phyloP scores from a whole-genome alignment of 2,329 filamentous ascomycete genomes.

The Colletotrichum eleusines region DNA sequence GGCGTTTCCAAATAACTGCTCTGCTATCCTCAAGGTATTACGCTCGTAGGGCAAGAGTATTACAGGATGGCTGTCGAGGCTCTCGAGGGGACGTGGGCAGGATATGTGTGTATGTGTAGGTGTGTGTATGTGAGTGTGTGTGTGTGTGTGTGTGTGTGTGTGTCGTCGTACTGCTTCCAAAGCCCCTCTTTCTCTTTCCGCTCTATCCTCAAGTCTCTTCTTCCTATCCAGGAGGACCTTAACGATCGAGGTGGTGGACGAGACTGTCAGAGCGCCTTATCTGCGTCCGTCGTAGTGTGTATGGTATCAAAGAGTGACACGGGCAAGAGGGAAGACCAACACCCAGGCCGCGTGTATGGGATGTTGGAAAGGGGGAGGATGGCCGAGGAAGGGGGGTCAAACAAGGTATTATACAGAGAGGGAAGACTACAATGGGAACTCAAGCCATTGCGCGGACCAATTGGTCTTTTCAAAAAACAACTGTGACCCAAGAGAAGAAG shows the following conservation, averaged over 20 bases:
- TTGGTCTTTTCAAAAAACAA: slow-evolving; percentile 48
- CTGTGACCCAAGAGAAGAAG: slow-evolving; percentile 48
- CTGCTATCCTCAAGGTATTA: slow-evolving; percentile 33
- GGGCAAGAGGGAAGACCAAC: slow-evolving; percentile 39
- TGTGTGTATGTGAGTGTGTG: background rate
- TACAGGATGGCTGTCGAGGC: slow-evolving; percentile 25
- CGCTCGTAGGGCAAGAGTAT: slow-evolving; percentile 31
- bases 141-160: background rate
- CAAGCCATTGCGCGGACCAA: slow-evolving; percentile 55
- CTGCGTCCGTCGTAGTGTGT: slow-evolving; percentile 27
- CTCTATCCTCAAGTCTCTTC: slow-evolving; percentile 37
- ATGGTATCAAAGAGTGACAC: slow-evolving; percentile 41
- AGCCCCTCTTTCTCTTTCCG: slow-evolving; percentile 20
- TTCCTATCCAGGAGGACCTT: slow-evolving; percentile 38
- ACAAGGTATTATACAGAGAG: slow-evolving; percentile 47
- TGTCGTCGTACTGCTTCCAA: slow-evolving; percentile 28
- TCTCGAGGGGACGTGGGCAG: background rate
- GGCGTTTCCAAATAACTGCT: slow-evolving; percentile 10
- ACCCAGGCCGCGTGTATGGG: slow-evolving; percentile 41
- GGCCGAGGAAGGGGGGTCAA: slow-evolving; percentile 44
- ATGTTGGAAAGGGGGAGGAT: slow-evolving; percentile 43
- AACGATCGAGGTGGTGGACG: slow-evolving; percentile 32
- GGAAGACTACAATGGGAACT: slow-evolving; percentile 44
- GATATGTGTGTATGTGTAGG: background rate
- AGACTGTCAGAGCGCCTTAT: slow-evolving; percentile 31